Conservation (phyloP, 306 rosid species). For the Casuarina cunninghamiana region DNA sequence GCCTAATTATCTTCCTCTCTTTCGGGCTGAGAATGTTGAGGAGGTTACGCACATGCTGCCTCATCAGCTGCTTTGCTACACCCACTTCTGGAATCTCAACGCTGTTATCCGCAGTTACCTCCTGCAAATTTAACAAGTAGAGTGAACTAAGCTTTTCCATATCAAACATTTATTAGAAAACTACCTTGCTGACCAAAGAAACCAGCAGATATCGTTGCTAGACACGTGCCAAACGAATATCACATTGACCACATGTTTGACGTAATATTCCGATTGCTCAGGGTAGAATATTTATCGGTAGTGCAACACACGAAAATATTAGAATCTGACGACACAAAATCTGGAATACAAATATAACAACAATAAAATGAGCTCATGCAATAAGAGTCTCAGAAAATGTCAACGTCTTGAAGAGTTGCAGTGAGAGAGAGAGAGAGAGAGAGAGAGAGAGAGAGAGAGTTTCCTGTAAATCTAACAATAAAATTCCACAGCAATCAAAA, state of each 20-base stretch:
- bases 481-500: neutral
- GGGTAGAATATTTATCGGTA: neutral
- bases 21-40: conserved; percentile 54
- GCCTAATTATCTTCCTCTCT: conserved; percentile 69
- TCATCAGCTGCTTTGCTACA: conserved; percentile 74
- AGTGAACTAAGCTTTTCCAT: neutral
- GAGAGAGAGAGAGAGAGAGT: neutral
- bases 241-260: neutral
- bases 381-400: neutral
- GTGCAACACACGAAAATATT: neutral
- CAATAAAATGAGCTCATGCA: neutral
- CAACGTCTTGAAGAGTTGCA: neutral
- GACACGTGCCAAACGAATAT: neutral
- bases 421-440: neutral
- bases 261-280: neutral
- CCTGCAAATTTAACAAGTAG: conserved; percentile 50
- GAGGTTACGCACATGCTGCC: conserved; percentile 68
- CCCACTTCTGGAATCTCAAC: conserved; percentile 60
- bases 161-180: neutral
- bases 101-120: conserved; percentile 72
- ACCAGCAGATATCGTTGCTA: neutral
- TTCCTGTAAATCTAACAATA: neutral
- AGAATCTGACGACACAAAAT: neutral
- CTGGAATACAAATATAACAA: neutral
- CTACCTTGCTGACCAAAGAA: neutral